These are phyloP conservation scores for Calcarisporium arbuscula DNA, from an alignment of 2,329 filamentous ascomycete species.

Conservation along the genomic window DNA sequence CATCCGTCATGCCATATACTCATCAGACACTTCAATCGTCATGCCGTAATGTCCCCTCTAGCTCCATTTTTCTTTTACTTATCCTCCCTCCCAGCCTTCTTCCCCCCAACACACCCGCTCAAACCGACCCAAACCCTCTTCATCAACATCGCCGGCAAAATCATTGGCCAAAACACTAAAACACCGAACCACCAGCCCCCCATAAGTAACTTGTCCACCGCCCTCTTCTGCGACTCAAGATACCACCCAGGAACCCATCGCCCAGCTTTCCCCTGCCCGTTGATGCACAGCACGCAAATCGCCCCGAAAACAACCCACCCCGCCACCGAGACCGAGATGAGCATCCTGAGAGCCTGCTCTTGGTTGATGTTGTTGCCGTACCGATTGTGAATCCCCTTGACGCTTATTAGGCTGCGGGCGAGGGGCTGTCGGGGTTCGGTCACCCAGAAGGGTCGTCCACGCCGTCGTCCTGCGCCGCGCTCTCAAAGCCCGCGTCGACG, in stretches of 20 bases:
- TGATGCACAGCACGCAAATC: conserved; percentile 25
- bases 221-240: conserved; percentile 17
- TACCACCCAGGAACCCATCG: conserved; percentile 29
- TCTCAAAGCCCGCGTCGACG: too few species aligned
- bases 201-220: conserved; percentile 15
- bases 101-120: conserved; percentile 24
- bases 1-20: not conserved
- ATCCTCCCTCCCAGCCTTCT: conserved; percentile 30
- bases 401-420: too few species aligned
- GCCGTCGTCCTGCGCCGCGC: too few species aligned
- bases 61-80: conserved; percentile 42
- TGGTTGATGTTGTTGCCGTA: conserved; percentile 1
- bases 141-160: conserved; percentile 60
- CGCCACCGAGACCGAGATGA: conserved; percentile 17
- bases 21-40: not conserved
- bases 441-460: too few species aligned
- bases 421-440: too few species aligned
- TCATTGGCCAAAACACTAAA: conserved; percentile 43
- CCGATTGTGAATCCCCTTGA: too few species aligned
- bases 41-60: conserved; percentile 22
- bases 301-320: conserved; percentile 25
- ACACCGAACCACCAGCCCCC: conserved; percentile 22
- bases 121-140: conserved; percentile 72
- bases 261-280: conserved; percentile 20
- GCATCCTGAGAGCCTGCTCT: conserved; percentile 11